Percentiles rank a stretch among this genome's conserved stretches.
phyloP scores from a whole-genome alignment of 768 basidiomycete species.

The Strobilomyces echinocephalus region DNA sequence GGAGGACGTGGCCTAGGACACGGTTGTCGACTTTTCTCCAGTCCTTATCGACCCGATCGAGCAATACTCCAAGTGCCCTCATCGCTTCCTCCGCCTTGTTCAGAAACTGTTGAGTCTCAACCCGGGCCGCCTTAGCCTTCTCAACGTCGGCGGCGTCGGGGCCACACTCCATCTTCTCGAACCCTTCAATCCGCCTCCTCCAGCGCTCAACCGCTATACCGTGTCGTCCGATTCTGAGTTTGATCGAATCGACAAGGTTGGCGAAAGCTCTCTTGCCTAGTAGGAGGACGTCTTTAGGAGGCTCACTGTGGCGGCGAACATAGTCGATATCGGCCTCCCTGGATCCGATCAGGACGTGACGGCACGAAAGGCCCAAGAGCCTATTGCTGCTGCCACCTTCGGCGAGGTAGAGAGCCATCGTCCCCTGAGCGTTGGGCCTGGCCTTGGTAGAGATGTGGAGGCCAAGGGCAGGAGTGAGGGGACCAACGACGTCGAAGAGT shows the following conservation, averaged over 20 bases:
- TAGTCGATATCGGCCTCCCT: background rate
- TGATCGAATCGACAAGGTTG: background rate
- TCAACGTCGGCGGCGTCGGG: background rate
- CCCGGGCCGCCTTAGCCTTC: background rate
- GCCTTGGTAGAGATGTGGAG: background rate
- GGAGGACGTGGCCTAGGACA: background rate
- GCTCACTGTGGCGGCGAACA: background rate
- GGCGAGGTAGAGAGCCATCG: background rate
- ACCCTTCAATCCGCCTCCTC: background rate
- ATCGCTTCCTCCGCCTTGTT: background rate
- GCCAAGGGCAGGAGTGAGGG: background rate
- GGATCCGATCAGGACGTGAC: background rate
- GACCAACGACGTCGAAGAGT: background rate
- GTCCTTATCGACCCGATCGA: background rate
- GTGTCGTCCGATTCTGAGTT: background rate
- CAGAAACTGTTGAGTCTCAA: background rate
- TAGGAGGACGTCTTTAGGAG: background rate
- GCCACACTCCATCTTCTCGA: background rate
- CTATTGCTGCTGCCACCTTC: background rate
- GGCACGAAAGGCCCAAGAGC: background rate
- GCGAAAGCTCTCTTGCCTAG: background rate
- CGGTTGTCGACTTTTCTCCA: background rate
- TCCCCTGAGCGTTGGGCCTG: background rate
- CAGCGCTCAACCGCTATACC: background rate
- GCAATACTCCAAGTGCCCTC: background rate